A percentile compares a stretch with the other conserved stretches of the same genome.
Evolutionary conservation across 75 land plant genomes (phyloP).

Genomic region (Sequoiadendron giganteum): DNA sequence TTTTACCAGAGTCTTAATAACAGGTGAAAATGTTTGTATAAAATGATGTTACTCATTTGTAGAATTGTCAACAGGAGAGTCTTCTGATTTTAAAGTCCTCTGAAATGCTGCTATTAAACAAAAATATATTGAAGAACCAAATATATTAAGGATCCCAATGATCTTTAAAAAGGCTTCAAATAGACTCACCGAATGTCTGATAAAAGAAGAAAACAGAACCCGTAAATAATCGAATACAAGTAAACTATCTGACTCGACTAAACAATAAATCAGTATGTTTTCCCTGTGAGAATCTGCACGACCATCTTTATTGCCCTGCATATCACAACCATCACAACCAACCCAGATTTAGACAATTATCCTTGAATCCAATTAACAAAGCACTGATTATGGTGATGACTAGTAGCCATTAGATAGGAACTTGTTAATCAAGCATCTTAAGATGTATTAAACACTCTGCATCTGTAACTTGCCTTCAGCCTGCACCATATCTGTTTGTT

Average conservation of each 20-base stretch:
- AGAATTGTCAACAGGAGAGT: background rate
- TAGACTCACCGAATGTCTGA: background rate
- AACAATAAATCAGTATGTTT: background rate
- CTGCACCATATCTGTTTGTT: slow-evolving; percentile 1
- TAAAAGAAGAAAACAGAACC: background rate
- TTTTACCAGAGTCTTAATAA: background rate
- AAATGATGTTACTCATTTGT: background rate
- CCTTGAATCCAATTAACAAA: background rate
- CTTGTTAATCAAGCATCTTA: slow-evolving; percentile 6
- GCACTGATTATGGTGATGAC: background rate
- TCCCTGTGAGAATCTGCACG: background rate
- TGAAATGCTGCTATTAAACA: background rate
- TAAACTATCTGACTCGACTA: background rate
- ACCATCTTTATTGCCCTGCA: slow-evolving; percentile 11
- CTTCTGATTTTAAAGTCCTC: background rate
- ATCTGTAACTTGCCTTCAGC: slow-evolving; percentile 4
- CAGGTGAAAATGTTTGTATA: background rate
- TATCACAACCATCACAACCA: slow-evolving; percentile 6
- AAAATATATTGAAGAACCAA: background rate
- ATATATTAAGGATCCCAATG: background rate
- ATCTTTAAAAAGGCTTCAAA: background rate
- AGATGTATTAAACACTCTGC: background rate
- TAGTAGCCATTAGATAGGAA: background rate
- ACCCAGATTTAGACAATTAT: background rate
- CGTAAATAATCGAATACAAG: background rate